These are phyloP conservation scores for Russula abietina DNA, from an alignment of 768 basidiomycete genomes.

Conservation along the genomic window DNA sequence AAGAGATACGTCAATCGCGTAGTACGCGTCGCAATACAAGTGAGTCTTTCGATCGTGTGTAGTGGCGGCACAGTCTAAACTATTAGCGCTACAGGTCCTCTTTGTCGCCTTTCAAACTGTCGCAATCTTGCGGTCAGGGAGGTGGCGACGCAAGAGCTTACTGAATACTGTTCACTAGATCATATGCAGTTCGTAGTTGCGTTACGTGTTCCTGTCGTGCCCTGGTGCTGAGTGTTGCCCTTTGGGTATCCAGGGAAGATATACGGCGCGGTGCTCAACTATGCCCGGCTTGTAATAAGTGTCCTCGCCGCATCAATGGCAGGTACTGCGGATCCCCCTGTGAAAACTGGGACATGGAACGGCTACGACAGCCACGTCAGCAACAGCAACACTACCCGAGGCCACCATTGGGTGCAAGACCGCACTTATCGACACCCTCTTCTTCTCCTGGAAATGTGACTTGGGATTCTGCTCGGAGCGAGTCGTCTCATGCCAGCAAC, in stretches of 20 bases:
- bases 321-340: conserved; percentile 12
- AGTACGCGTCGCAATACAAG: not conserved
- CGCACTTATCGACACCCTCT: not conserved
- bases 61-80: not conserved
- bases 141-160: not conserved
- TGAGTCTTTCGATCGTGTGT: not conserved
- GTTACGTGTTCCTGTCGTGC: not conserved
- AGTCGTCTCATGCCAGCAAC: too few relatives aligned
- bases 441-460: too few relatives aligned
- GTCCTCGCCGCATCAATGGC: conserved; percentile 1
- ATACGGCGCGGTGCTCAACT: not conserved
- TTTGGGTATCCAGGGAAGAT: conserved; percentile 6
- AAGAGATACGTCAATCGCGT: not conserved
- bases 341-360: not conserved
- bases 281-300: conserved; percentile 6
- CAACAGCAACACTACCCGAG: not conserved
- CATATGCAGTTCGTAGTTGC: conserved; percentile 12
- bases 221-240: not conserved
- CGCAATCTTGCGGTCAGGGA: not conserved
- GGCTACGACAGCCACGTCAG: not conserved
- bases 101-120: conserved; percentile 3
- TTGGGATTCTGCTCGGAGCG: not conserved
- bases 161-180: conserved; percentile 3
- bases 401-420: not conserved
- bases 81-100: not conserved